Evolutionary conservation across 306 rosid genomes (phyloP).

Genomic region (Trifolium repens): DNA sequence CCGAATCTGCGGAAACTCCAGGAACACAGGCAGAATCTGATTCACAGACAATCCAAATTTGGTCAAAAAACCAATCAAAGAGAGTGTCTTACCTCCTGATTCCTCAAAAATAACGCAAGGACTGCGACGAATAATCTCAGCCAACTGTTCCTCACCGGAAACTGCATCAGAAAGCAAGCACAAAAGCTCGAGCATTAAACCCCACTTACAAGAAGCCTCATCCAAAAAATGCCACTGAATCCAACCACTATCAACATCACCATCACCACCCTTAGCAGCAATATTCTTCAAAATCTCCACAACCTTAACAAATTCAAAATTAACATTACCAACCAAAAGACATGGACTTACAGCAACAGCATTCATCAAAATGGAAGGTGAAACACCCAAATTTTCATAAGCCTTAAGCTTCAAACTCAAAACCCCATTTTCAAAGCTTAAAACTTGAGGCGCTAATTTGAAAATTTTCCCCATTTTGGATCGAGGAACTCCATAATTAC

Average conservation of each 20-base stretch:
- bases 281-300: constrained; percentile 55
- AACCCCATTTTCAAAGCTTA: constrained; percentile 53
- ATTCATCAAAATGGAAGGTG: constrained; percentile 34
- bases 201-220: constrained; percentile 60
- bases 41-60: constrained; percentile 62
- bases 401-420: constrained; percentile 59
- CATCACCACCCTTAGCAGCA: constrained; percentile 42
- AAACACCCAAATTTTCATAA: constrained; percentile 62
- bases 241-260: constrained; percentile 48
- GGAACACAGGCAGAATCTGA: constrained; percentile 54
- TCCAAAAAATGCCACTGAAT: constrained; percentile 50
- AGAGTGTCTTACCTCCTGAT: constrained; percentile 61
- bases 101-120: constrained; percentile 68
- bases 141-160: constrained; percentile 53
- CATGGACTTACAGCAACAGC: constrained; percentile 59
- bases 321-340: constrained; percentile 66
- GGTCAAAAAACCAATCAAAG: constrained; percentile 59
- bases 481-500: constrained; percentile 67
- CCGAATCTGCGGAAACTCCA: constrained; percentile 61
- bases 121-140: constrained; percentile 42
- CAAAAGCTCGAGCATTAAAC: constrained; percentile 56
- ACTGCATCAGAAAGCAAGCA: constrained; percentile 46
- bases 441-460: constrained; percentile 53
- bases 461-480: constrained; percentile 63
- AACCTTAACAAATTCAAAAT: constrained; percentile 52